These are phyloP conservation scores for Xylaria flabelliformis DNA, from an alignment of 495 filamentous ascomycete species.

Conservation along the genomic window DNA sequence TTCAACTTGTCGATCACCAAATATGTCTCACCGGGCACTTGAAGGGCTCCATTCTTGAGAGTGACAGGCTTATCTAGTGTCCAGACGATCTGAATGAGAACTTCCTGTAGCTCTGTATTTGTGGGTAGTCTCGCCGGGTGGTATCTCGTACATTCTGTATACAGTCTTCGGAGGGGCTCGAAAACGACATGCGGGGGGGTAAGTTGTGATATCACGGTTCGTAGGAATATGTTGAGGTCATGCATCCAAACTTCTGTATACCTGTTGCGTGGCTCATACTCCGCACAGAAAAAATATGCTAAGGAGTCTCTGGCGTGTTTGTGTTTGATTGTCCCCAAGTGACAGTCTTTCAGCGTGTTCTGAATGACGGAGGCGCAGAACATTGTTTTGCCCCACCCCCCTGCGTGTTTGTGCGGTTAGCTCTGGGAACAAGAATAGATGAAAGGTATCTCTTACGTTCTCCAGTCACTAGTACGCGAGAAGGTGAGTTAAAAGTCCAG, in stretches of 20 bases:
- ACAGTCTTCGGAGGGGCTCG: not conserved
- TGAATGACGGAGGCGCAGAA: constrained; percentile 15
- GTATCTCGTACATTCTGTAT: not conserved
- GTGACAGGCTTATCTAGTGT: not conserved
- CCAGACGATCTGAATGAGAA: not conserved
- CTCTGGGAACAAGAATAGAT: not conserved
- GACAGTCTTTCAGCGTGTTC: not conserved
- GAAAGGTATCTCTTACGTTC: not conserved
- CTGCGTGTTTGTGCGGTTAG: not conserved
- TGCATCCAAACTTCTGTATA: not conserved
- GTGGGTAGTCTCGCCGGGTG: constrained; percentile 7
- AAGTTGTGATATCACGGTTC: constrained; percentile 15
- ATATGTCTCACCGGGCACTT: constrained; percentile 7
- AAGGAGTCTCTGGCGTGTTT: not conserved
- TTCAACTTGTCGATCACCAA: constrained; percentile 6
- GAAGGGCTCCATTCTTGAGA: not conserved
- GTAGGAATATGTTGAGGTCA: constrained; percentile 1
- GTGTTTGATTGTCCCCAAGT: not conserved
- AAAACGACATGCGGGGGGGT: not conserved
- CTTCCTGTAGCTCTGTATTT: not conserved
- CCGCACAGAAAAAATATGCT: constrained; percentile 3
- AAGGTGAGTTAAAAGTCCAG: not conserved
- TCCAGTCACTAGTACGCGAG: constrained; percentile 11
- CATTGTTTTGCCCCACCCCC: constrained; percentile 13
- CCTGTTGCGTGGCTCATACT: not conserved